A percentile compares a stretch with the other conserved stretches of the same genome.
These are phyloP conservation scores for Yamadazyma conglobata DNA, from an alignment of 1,139 yeast genomes.

Conservation along the genomic window DNA sequence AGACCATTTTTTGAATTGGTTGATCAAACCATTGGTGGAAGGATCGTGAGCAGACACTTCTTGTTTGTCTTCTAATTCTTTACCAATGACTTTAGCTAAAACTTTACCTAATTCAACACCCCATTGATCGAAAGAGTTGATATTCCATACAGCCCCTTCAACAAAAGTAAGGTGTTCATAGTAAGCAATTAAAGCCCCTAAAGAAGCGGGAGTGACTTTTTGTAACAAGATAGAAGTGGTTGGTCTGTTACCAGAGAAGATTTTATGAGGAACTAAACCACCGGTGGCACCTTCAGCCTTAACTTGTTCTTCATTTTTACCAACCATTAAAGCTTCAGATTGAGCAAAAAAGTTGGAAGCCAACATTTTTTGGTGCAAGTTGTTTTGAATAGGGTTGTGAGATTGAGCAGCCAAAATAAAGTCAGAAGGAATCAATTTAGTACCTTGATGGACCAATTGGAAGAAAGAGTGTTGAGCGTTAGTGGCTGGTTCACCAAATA, in stretches of 20 bases:
- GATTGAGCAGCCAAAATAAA: conserved; percentile 96
- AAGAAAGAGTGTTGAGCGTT: conserved; percentile 99
- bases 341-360: conserved; percentile 98
- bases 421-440: conserved; percentile 94
- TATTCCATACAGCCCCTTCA: conserved; percentile 99
- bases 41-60: conserved; percentile 74
- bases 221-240: conserved; percentile 95
- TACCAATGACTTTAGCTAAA: conserved; percentile 91
- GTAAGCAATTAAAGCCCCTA: conserved; percentile 95
- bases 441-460: conserved; percentile 99
- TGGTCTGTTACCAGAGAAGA: conserved; percentile 97
- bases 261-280: conserved; percentile 88
- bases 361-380: conserved; percentile 94
- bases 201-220: conserved; percentile 91
- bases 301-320: conserved; percentile 83
- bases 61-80: conserved; percentile 66
- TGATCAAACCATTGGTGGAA: conserved; percentile 87
- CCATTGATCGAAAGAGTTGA: conserved; percentile 99
- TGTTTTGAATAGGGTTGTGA: conserved; percentile 93
- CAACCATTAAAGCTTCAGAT: conserved; percentile 96
- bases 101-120: conserved; percentile 99
- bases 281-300: conserved; percentile 87
- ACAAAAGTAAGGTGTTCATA: conserved; percentile 96
- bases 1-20: conserved; percentile 92
- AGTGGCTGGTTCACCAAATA: conserved; percentile 98